Evolutionary conservation across 176 grass and related monocot genomes (phyloP), one percentile per base, ranked within the genome.

Genomic region (Metroxylon sagu): DNA sequence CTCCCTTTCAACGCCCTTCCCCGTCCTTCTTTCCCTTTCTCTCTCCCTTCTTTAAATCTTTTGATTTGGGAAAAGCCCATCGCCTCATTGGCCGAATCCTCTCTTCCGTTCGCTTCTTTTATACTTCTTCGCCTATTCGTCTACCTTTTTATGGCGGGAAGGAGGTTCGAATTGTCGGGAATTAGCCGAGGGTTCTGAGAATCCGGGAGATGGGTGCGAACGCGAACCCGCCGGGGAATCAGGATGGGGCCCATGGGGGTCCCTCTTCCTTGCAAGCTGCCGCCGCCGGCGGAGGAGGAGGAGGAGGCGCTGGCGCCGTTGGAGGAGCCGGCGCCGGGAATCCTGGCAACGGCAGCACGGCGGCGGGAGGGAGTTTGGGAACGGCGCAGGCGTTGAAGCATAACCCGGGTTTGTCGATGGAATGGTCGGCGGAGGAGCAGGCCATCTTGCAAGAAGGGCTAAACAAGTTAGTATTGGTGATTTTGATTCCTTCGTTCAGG

Each of bases 351-450:
- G 63, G 74, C 43, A 67, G 69, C 29, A 74, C 57, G 14, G 74
- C 71, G 59, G 73, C 64, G 70, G 76, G 74, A 15, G 64, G 27
- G 26, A 17, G 14, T 67, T 53, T 50, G 6, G 77, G 76, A 60
- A 67, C 73, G 69, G 61, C 48, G 57, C 69, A 80, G 54, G 77
- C 62, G 18, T 52, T 80, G 69, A 80, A 73, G 77, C 90, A 95
- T 60, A 82, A 95, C 80, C 90, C 90, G 0, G 90, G 90, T 5
- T 61, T 95, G 54, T 79, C 90, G 52, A 49, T 82, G 48, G 82
- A 89, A 77, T 95, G 90, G 90, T 73, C 82, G 19, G 6, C 77
- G 52, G 85, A 95, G 48, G 90, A 95, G 72, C 90, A 95, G 71
- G 61, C 80, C 68, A 58, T 53, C 64, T 80, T 95, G 50, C 82